A percentile compares a stretch with the other conserved stretches of the same genome.
These are phyloP conservation scores for Neofusicoccum sp. DNA, from an alignment of 2,329 filamentous ascomycete species.

Conservation along the genomic window DNA sequence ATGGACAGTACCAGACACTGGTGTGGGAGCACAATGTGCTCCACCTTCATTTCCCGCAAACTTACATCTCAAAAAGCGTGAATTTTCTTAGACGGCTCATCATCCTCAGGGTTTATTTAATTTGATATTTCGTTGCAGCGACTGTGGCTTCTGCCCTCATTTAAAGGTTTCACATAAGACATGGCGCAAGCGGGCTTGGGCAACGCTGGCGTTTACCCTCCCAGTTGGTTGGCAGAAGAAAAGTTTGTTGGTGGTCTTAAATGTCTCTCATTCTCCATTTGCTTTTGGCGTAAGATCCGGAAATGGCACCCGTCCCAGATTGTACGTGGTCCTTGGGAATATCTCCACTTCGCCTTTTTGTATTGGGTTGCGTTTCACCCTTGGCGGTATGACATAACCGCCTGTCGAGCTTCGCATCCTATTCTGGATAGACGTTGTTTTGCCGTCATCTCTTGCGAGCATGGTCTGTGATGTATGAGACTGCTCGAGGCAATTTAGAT, in stretches of 20 bases:
- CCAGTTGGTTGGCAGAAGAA: neutral
- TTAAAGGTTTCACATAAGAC: constrained; percentile 9
- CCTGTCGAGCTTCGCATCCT: neutral
- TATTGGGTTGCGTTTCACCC: neutral
- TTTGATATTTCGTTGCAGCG: neutral
- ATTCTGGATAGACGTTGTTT: neutral
- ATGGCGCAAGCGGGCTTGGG: constrained; percentile 1
- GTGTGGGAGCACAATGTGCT: constrained; percentile 5
- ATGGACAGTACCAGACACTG: neutral
- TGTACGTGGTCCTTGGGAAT: neutral
- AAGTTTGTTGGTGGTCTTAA: neutral
- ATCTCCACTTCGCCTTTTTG: neutral
- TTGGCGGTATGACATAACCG: neutral
- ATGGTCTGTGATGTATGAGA: neutral
- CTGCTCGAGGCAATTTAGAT: neutral
- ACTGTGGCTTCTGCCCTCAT: neutral
- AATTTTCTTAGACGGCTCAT: neutral
- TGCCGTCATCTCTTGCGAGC: no score
- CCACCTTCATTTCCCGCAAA: constrained; percentile 6
- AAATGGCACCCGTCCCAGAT: neutral
- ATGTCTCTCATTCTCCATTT: neutral
- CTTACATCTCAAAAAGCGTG: constrained; percentile 3
- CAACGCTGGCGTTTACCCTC: constrained; percentile 2
- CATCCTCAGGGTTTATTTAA: constrained; percentile 4
- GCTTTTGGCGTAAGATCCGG: neutral